Conservation (phyloP, 176 grass and related monocot genomes). For the Musa itinerans region DNA sequence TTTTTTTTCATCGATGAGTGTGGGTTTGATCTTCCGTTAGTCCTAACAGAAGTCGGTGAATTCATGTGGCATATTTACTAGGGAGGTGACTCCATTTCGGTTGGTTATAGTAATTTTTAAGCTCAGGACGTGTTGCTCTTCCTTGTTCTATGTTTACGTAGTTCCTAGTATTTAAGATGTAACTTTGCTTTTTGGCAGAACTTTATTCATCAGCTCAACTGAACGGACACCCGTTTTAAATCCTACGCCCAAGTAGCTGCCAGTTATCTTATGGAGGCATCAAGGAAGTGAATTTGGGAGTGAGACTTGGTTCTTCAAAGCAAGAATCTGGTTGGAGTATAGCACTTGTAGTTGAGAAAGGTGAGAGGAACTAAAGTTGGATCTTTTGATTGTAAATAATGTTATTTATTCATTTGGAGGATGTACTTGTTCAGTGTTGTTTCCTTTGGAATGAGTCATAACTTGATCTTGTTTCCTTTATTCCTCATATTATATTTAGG, state of each 20-base stretch:
- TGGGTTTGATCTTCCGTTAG: no score
- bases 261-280: not conserved
- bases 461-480: no score
- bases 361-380: not conserved
- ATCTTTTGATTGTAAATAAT: slow-evolving; percentile 3
- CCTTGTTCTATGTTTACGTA: not conserved
- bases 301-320: not conserved
- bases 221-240: not conserved
- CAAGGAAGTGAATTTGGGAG: not conserved
- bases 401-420: not conserved
- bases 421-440: not conserved
- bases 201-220: not conserved
- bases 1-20: no score
- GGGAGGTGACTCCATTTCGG: not conserved
- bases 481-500: no score
- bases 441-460: no score
- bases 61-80: no score
- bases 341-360: not conserved
- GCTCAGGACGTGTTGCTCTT: not conserved
- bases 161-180: not conserved
- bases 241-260: not conserved
- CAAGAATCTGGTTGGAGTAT: not conserved
- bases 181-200: not conserved
- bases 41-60: no score
- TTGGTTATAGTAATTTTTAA: not conserved